These are phyloP conservation scores for Globisporangium alternatum DNA, from an alignment of 352 stramenopile species.

Conservation along the genomic window DNA sequence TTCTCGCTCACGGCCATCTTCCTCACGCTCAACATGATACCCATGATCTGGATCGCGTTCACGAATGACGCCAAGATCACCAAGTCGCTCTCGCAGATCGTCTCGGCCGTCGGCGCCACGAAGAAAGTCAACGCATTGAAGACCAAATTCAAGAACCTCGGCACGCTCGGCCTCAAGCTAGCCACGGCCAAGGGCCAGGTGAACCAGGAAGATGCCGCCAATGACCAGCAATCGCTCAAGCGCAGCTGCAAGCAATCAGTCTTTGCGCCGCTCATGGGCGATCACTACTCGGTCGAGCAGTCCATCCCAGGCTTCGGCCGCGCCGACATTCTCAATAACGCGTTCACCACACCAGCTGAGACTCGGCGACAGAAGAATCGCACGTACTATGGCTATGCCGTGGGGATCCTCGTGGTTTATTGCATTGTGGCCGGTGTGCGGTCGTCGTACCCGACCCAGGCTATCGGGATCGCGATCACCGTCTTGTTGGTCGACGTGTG, in stretches of 20 bases:
- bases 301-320: constrained; percentile 69
- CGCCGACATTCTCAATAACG: constrained; percentile 76
- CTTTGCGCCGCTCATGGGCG: constrained; percentile 72
- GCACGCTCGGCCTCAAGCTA: constrained; percentile 72
- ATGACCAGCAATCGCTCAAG: constrained; percentile 11
- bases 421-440: constrained; percentile 49
- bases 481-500: constrained; percentile 71
- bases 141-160: constrained; percentile 81
- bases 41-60: constrained; percentile 90
- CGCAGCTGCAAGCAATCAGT: constrained; percentile 57
- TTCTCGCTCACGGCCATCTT: constrained; percentile 79
- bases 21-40: constrained; percentile 86
- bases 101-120: constrained; percentile 65
- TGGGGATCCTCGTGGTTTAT: constrained; percentile 54
- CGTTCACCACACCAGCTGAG: constrained; percentile 63
- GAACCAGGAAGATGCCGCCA: constrained; percentile 1
- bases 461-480: constrained; percentile 62
- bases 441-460: constrained; percentile 58
- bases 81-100: constrained; percentile 78
- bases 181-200: constrained; percentile 35
- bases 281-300: constrained; percentile 77
- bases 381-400: constrained; percentile 43
- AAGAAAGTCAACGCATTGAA: constrained; percentile 83
- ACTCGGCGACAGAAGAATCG: constrained; percentile 49
- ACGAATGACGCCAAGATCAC: constrained; percentile 86